Conservation (phyloP, 345 rosid species). For the Hypericum perforatum region DNA sequence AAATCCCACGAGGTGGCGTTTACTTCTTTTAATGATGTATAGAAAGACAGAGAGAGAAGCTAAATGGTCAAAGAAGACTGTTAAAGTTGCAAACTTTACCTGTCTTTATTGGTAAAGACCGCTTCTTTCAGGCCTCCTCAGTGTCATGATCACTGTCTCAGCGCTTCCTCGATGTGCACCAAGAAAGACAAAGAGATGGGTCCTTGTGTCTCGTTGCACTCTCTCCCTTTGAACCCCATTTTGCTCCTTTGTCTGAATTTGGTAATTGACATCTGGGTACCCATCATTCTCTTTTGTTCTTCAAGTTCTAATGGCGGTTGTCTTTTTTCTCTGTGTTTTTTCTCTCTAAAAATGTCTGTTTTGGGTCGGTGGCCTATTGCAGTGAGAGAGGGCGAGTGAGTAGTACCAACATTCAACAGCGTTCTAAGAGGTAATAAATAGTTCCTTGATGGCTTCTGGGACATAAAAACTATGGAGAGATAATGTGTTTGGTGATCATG, state of each 20-base stretch:
- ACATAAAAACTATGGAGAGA: neutral
- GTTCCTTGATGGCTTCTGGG: constrained; percentile 12
- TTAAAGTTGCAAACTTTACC: neutral
- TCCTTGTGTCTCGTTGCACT: constrained; percentile 16
- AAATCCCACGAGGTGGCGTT: constrained; percentile 33
- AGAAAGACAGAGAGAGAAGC: neutral
- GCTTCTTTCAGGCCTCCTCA: constrained; percentile 10
- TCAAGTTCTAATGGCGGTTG: constrained; percentile 18
- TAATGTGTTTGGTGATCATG: constrained; percentile 9
- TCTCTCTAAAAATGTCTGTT: constrained; percentile 10
- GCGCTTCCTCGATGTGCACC: too few species aligned
- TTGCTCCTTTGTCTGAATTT: constrained; percentile 11
- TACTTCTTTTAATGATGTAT: constrained; percentile 35
- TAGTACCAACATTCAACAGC: constrained; percentile 39
- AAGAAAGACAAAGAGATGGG: neutral
- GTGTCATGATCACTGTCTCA: too few species aligned
- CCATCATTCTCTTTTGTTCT: constrained; percentile 9
- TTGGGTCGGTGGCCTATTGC: constrained; percentile 9
- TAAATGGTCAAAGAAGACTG: neutral
- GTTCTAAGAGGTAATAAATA: constrained; percentile 71
- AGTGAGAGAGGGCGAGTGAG: constrained; percentile 38
- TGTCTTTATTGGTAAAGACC: neutral
- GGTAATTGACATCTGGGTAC: constrained; percentile 12
- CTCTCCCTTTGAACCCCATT: constrained; percentile 7
- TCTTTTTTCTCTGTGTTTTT: neutral